Base-by-base conservation (phyloP, 2,329 filamentous ascomycete genomes). In the Penicillium rolfsii region DNA sequence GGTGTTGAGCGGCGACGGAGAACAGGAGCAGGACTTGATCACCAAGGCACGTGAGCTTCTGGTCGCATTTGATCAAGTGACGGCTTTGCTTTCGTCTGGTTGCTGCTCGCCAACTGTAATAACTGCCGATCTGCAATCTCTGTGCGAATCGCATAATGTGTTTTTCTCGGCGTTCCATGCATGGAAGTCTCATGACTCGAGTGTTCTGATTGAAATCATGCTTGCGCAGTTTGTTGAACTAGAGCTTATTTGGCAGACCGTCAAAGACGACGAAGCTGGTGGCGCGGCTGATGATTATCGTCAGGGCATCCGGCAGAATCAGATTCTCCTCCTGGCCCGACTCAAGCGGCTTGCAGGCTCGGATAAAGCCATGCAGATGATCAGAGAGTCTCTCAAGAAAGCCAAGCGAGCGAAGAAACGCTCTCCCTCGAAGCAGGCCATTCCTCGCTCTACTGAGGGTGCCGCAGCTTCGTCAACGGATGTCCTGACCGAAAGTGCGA, bases 231-330 rank as follows among this genome's bases (percentile, higher is more conserved):
- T 89, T 67, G 84, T 88, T 43, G 86, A 87, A 69, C 77, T 89
- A 19, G 87, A 89, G 68, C 80, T 86, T 19, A 89, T 89, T 16
- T 87, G 87, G 84, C 86, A 89, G 72, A 86, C 85, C 2, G 86
- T 89, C 61, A 88, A 89, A 69, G 82, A 87, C 64, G 85, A 88
- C 57, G 83, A 78, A 26, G 81, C 82, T 8, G 87, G 86, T 48
- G 84, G 85, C 56, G 87, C 87, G 40, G 85, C 86, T 3, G 83
- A 83, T 45, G 87, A 89, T 60, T 89, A 89, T 68, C 81, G 82
- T 38, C 82, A 87, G 65, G 87, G 86, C n/a, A 88, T 89, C 61
- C 80, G 85, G 26, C 83, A 88, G 63, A 88, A 89, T 63, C 87
- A 89, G 68, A 84, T 87, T 58, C 81, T 87, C 59, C 77, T 89